A percentile compares a stretch with the other conserved stretches of the same genome.
These are phyloP conservation scores for Miamiensis avidus DNA, from an alignment of 169 alveolate species.

Conservation along the genomic window DNA sequence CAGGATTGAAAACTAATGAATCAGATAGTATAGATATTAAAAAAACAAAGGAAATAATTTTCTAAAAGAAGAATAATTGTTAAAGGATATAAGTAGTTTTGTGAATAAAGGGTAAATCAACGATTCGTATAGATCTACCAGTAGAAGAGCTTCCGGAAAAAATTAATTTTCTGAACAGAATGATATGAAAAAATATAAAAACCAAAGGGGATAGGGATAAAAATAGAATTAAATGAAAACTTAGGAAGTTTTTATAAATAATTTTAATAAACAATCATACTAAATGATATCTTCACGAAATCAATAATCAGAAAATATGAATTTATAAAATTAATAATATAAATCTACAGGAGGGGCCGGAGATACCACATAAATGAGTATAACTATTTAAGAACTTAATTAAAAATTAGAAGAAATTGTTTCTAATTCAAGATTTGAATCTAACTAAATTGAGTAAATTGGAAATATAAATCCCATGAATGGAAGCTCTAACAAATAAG, in stretches of 20 bases:
- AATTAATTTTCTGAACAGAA: background rate
- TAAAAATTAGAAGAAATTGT: conserved; percentile 18
- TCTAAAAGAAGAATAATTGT: background rate
- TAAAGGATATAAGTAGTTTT: conserved; percentile 29
- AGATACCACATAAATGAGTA: background rate
- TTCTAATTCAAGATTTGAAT: background rate
- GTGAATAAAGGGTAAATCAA: background rate
- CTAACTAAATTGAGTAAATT: background rate
- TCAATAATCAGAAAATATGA: too few species aligned
- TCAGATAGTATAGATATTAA: conserved; percentile 7
- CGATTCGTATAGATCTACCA: background rate
- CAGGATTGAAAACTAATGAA: conserved; percentile 18
- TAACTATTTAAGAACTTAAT: conserved; percentile 17
- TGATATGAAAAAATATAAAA: background rate
- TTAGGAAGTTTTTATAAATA: background rate
- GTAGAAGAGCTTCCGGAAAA: too few species aligned
- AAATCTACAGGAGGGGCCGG: background rate
- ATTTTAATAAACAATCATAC: background rate
- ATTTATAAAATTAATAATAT: background rate
- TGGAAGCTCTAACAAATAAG: too few species aligned
- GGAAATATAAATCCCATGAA: too few species aligned
- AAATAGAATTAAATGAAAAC: conserved; percentile 7
- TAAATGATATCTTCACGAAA: conserved; percentile 1
- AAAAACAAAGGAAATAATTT: background rate
- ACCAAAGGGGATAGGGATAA: background rate